Percentiles rank a stretch among this genome's conserved stretches.
These are phyloP conservation scores for Coemansia sp. DNA, from an alignment of 192 early-diverging fungal genomes.

Conservation along the genomic window DNA sequence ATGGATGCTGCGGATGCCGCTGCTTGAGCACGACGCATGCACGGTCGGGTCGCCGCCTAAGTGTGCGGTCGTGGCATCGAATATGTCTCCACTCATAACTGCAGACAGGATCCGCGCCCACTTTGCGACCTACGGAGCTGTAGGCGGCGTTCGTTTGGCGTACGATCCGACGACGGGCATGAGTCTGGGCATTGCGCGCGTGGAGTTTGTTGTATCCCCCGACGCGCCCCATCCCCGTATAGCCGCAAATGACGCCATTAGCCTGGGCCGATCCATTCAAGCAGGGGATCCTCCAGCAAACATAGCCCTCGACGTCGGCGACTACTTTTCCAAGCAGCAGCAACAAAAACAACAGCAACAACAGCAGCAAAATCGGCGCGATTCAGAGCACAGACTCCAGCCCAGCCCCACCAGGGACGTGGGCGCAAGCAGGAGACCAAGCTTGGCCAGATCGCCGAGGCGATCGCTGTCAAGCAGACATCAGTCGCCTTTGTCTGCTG, in stretches of 20 bases:
- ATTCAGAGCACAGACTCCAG: slow-evolving; percentile 2
- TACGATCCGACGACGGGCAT: slow-evolving; percentile 50
- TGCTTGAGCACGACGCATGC: slow-evolving; percentile 35
- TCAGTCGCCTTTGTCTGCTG: not conserved
- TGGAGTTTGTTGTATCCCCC: slow-evolving; percentile 30
- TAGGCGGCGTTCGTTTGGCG: slow-evolving; percentile 35
- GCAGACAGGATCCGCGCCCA: slow-evolving; percentile 36
- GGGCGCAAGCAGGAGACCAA: not conserved
- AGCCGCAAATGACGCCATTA: slow-evolving; percentile 38
- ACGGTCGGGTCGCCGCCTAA: slow-evolving; percentile 15
- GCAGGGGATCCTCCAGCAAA: slow-evolving; percentile 29
- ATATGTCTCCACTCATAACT: slow-evolving; percentile 48
- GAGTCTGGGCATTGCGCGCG: slow-evolving; percentile 49
- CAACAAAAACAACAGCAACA: too few relatives aligned
- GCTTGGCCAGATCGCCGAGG: not conserved
- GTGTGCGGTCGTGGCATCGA: slow-evolving; percentile 33
- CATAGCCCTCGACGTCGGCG: slow-evolving; percentile 25
- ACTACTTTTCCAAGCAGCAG: slow-evolving; percentile 24
- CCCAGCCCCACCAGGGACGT: not conserved
- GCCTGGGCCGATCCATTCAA: slow-evolving; percentile 18
- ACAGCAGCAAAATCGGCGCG: not conserved
- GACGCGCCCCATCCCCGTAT: slow-evolving; percentile 38
- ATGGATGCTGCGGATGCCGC: slow-evolving; percentile 30
- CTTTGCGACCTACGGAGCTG: slow-evolving; percentile 41
- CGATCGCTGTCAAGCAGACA: not conserved